Base-by-base conservation (phyloP, 768 basidiomycete genomes). In the Lactarius pseudohatsudake region DNA sequence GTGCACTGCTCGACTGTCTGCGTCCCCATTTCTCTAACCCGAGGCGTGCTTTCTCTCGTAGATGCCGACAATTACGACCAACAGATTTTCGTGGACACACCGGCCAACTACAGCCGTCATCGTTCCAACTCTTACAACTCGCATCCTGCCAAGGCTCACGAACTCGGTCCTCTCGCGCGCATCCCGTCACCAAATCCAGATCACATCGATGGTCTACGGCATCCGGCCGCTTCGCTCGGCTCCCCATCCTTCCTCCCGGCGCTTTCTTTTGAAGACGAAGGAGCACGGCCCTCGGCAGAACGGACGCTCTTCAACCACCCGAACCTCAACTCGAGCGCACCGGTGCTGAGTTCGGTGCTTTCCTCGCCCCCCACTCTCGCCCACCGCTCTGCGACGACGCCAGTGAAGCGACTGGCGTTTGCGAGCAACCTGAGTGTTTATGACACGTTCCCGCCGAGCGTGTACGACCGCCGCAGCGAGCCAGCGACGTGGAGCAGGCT, bases 401-500 rank as follows among this genome's bases (percentile, higher is more conserved):
- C 82, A 5, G 75, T 86, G 68, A 94, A 94, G 75, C 82, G 86
- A 65, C 80, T 98, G 61, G 85, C 90, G 61, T 99, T 98, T 77
- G 96, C 96, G 36, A 90, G 85, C 57, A 96, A 94, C 74, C 78
- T 98, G 74, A 92, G 92, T 34, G 92, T 99, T 53, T 98, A 98
- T 74, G 92, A 95, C 76, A 99, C 96, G n/a, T 98, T 97, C 81
- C 87, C 93, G 55, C 77, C 92, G 26, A 81, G 85, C 38, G 90
- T 94, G 67, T 99, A 99, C 78, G 96, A 99, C 78, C 83, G 97
- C 61, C 82, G 95, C 72, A 94, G 93, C 71, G 96, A 98, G 77
- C 94, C 94, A 26, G 96, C 95, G 57, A 98, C 96, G 32, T 98
- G 95, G 88, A 98, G 96, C 78, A 85, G 92, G 47, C 79, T 99